These are phyloP conservation scores for Pythium aquatile DNA, from an alignment of 352 stramenopile species.

Conservation along the genomic window DNA sequence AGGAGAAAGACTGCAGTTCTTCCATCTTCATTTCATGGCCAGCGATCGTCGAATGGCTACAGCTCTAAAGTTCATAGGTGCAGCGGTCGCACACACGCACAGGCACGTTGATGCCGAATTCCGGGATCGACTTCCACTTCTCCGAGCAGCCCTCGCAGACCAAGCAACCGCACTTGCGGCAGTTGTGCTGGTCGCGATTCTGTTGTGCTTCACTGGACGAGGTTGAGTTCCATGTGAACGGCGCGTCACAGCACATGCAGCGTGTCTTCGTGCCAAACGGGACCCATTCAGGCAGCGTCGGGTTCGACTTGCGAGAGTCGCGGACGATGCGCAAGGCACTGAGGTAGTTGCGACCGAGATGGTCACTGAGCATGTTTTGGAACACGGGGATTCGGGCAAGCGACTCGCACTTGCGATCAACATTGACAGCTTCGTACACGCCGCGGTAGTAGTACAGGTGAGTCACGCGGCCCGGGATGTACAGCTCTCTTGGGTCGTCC, in stretches of 20 bases:
- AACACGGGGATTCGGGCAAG: slow-evolving; percentile 78
- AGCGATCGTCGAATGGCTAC: neutral
- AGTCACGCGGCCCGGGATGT: slow-evolving; percentile 70
- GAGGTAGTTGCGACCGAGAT: slow-evolving; percentile 80
- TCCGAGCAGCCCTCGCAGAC: slow-evolving; percentile 85
- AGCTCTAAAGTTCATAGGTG: slow-evolving; percentile 70
- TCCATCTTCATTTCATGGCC: too few species aligned
- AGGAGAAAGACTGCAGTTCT: too few species aligned
- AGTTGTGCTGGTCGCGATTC: slow-evolving; percentile 90
- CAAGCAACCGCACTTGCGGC: slow-evolving; percentile 72
- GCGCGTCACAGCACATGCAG: slow-evolving; percentile 87
- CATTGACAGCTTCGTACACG: slow-evolving; percentile 79
- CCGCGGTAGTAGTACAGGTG: slow-evolving; percentile 82
- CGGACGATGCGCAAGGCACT: slow-evolving; percentile 77
- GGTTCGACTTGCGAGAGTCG: slow-evolving; percentile 58
- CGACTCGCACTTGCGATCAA: slow-evolving; percentile 70
- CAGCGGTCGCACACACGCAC: slow-evolving; percentile 85
- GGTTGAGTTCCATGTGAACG: slow-evolving; percentile 90
- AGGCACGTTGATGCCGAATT: slow-evolving; percentile 84
- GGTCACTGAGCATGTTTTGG: slow-evolving; percentile 87
- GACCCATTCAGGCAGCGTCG: slow-evolving; percentile 62
- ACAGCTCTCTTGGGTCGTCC: slow-evolving; percentile 75
- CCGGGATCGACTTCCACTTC: slow-evolving; percentile 81
- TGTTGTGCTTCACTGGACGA: slow-evolving; percentile 87
- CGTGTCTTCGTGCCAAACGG: slow-evolving; percentile 80